Conservation (phyloP, 352 stramenopile species). For the Phytophthora macrochlamydospora region DNA sequence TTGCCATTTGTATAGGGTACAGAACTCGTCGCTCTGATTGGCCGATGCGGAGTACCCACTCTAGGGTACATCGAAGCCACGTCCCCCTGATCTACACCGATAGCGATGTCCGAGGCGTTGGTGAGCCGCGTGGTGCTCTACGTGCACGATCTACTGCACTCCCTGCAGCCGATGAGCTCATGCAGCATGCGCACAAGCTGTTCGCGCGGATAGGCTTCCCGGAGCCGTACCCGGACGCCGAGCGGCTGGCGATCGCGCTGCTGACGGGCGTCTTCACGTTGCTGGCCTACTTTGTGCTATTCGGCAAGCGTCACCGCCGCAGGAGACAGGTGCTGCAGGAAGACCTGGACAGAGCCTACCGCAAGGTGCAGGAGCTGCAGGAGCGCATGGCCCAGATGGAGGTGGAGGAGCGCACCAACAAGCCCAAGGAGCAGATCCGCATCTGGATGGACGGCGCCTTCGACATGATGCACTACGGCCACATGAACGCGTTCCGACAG, state of each 20-base stretch:
- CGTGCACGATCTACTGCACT: slow-evolving; percentile 84
- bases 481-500: slow-evolving; percentile 99
- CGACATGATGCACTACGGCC: slow-evolving; percentile 99
- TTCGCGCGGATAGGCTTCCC: slow-evolving; percentile 75
- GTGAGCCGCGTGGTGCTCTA: slow-evolving; percentile 68
- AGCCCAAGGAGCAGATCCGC: slow-evolving; percentile 89
- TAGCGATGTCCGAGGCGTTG: slow-evolving; percentile 56
- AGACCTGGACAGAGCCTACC: slow-evolving; percentile 77
- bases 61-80: not conserved
- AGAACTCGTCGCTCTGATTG: slow-evolving; percentile 18
- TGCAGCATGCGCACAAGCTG: slow-evolving; percentile 70
- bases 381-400: slow-evolving; percentile 87
- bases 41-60: slow-evolving; percentile 6
- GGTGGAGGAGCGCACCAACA: slow-evolving; percentile 61
- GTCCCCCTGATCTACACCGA: no score
- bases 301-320: slow-evolving; percentile 83
- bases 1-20: no score
- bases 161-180: slow-evolving; percentile 69
- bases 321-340: slow-evolving; percentile 70
- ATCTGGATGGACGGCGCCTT: slow-evolving; percentile 99
- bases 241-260: slow-evolving; percentile 83
- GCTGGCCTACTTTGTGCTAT: slow-evolving; percentile 88
- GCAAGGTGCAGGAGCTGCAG: slow-evolving; percentile 85
- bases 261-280: slow-evolving; percentile 83
- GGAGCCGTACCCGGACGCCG: slow-evolving; percentile 86